These are phyloP conservation scores for Aspergillus tubingensis DNA, from an alignment of 2,329 filamentous ascomycete species.

Conservation along the genomic window DNA sequence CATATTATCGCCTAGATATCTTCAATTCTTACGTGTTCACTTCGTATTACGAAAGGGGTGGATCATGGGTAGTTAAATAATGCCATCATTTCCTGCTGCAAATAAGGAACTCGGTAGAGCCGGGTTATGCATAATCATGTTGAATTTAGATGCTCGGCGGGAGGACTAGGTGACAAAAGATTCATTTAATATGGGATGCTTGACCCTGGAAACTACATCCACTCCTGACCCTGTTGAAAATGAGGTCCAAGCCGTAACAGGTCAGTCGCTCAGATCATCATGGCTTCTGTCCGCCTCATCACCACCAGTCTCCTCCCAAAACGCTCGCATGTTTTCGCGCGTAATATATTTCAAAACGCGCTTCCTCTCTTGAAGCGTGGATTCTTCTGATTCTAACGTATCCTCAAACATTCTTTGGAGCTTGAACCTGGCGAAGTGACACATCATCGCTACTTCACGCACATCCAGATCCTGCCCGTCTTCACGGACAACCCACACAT, in stretches of 20 bases:
- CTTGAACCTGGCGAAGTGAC: neutral
- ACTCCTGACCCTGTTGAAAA: neutral
- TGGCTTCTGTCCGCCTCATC: neutral
- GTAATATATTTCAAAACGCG: neutral
- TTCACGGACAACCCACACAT: neutral
- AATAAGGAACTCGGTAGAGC: neutral
- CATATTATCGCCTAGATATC: too few species aligned
- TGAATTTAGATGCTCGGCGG: too few species aligned
- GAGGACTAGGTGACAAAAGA: neutral
- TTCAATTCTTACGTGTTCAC: too few species aligned
- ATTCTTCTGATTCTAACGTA: neutral
- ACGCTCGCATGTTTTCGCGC: neutral
- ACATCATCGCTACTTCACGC: constrained; percentile 2
- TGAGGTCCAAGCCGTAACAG: neutral
- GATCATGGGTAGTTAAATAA: too few species aligned
- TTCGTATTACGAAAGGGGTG: too few species aligned
- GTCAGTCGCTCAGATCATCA: neutral
- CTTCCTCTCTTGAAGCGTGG: neutral
- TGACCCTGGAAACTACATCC: neutral
- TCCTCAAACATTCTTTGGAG: neutral
- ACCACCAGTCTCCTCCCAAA: neutral
- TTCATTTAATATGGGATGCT: neutral
- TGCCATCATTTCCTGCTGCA: too few species aligned
- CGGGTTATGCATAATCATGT: neutral
- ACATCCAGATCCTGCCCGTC: constrained; percentile 1